Evolutionary conservation across 2,329 filamentous ascomycete genomes (phyloP).

Genomic region (Colletotrichum salicis): DNA sequence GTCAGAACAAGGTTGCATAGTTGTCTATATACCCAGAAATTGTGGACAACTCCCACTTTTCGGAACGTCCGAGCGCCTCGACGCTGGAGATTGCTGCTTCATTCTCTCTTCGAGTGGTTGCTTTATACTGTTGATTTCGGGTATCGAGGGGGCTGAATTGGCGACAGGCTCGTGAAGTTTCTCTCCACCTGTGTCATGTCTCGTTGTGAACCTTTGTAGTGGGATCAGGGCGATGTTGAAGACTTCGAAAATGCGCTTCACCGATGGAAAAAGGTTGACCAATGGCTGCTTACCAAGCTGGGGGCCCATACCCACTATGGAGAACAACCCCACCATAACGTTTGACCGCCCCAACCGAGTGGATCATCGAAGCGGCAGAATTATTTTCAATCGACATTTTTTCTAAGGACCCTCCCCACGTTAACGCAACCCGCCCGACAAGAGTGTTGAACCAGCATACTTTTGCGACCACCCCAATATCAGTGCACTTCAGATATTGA

Average conservation of each 20-base stretch:
- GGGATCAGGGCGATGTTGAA: background rate
- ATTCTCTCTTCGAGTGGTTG: no score
- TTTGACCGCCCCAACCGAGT: slow-evolving; percentile 8
- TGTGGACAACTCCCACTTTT: background rate
- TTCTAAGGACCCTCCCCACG: slow-evolving; percentile 13
- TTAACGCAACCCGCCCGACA: slow-evolving; percentile 10
- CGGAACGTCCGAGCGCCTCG: no score
- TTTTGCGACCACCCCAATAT: background rate
- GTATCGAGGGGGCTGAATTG: no score
- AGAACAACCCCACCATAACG: background rate
- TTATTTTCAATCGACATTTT: slow-evolving; percentile 29
- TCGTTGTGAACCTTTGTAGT: background rate
- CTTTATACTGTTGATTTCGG: no score
- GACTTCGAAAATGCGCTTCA: background rate
- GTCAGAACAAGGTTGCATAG: accelerated
- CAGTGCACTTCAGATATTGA: background rate
- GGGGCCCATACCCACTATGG: background rate
- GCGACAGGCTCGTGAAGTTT: no score
- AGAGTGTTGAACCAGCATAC: slow-evolving; percentile 10
- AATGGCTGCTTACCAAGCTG: slow-evolving; percentile 3
- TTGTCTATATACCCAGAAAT: background rate
- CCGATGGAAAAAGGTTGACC: background rate
- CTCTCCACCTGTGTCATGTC: no score
- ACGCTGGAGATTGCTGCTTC: no score
- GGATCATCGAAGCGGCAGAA: slow-evolving; percentile 28